Percentiles rank a stretch among this genome's conserved stretches.
These are phyloP conservation scores for Termitomyces sp. DNA, from an alignment of 768 basidiomycete genomes.

Conservation along the genomic window DNA sequence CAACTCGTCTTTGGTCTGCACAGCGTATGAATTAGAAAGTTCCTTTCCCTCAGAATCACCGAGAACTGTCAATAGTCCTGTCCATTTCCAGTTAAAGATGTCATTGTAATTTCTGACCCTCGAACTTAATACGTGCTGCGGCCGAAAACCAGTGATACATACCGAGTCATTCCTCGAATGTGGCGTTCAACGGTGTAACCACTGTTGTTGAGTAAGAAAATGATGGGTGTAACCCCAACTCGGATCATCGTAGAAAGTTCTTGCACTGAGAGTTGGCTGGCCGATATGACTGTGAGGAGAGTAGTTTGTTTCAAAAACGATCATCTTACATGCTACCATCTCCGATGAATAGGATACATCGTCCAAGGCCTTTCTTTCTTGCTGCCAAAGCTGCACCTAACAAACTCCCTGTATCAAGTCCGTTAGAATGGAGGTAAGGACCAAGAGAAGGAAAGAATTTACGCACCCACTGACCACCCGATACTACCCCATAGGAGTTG, in stretches of 20 bases:
- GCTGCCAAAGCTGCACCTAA: constrained; percentile 83
- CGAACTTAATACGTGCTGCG: neutral
- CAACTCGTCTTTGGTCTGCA: constrained; percentile 62
- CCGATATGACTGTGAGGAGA: neutral
- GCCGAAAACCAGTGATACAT: constrained; percentile 5
- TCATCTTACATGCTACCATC: constrained; percentile 69
- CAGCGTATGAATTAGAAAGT: constrained; percentile 55
- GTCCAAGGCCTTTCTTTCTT: constrained; percentile 48
- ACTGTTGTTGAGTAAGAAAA: constrained; percentile 77
- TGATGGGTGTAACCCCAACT: constrained; percentile 67
- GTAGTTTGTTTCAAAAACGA: constrained; percentile 1
- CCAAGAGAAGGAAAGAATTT: neutral
- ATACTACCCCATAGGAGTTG: constrained; percentile 92
- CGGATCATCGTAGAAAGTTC: constrained; percentile 83
- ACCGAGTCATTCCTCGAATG: constrained; percentile 59
- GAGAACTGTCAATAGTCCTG: constrained; percentile 50
- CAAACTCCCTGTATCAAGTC: constrained; percentile 37
- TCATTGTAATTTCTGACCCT: constrained; percentile 73
- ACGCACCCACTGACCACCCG: constrained; percentile 77
- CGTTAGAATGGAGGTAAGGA: neutral
- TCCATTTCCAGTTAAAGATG: constrained; percentile 77
- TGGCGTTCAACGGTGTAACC: constrained; percentile 87
- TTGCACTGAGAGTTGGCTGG: constrained; percentile 72
- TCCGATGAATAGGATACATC: constrained; percentile 82
- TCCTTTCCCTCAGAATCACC: constrained; percentile 43